Conservation (phyloP, 257 asterid species). For the Petunia axillaris region DNA sequence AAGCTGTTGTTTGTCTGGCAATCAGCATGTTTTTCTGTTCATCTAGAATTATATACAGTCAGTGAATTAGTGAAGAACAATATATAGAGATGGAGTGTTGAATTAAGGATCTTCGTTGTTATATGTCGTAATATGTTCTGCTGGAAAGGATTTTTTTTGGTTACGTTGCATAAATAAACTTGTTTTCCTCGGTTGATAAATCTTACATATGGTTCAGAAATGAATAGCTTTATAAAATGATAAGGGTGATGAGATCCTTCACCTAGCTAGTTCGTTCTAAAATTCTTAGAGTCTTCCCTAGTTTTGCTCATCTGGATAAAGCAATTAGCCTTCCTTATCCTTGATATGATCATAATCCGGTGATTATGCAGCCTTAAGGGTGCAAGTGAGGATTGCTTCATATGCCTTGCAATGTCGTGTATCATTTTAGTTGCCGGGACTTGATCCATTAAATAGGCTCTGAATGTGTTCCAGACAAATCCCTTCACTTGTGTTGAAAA, state of each 20-base stretch:
- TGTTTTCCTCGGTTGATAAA: neutral
- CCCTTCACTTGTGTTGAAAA: conserved; percentile 16
- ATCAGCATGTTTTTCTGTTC: neutral
- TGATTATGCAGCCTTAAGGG: neutral
- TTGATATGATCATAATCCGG: conserved; percentile 2
- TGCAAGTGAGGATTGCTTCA: conserved; percentile 19
- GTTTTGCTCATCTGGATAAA: neutral
- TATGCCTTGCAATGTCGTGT: conserved; percentile 12
- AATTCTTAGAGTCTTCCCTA: neutral
- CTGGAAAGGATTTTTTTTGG: neutral
- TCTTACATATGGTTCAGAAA: neutral
- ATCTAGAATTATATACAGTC: neutral
- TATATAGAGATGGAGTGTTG: neutral
- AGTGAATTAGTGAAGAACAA: neutral
- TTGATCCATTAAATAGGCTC: conserved; percentile 6
- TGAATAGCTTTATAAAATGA: neutral
- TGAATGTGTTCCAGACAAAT: neutral
- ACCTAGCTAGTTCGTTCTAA: neutral
- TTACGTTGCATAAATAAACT: neutral
- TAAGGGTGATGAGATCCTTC: neutral
- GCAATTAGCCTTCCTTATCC: neutral
- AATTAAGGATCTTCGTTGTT: neutral
- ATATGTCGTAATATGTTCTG: neutral
- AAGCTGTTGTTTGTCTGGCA: neutral
- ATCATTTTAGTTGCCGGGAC: neutral